Base-by-base conservation (phyloP, 495 filamentous ascomycete genomes). In the Clavariopsis aquatica region DNA sequence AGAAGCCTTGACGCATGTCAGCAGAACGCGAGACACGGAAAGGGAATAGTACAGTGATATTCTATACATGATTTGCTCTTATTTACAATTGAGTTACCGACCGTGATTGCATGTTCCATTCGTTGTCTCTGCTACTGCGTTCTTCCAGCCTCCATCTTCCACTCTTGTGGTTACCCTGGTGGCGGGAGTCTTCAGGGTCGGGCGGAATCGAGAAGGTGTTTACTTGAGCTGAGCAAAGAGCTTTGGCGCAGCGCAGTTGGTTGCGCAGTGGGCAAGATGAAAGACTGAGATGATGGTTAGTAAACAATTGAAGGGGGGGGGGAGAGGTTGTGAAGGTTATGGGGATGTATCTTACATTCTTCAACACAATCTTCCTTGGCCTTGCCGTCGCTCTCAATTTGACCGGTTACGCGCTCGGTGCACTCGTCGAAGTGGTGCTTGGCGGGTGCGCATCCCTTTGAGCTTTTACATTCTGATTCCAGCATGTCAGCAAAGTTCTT, bases 391-490 rank as follows among this genome's bases (percentile, higher is more conserved):
- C 89, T 84, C 69, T 92, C 85, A 68, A 85, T 78, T 75, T 89
- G 85, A 70, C 77, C 78, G 60, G 87, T 93, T 68, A 97, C 94
- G 69, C 94, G 91, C 81, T 96, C 92, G 71, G 91, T 90, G 76
- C 94, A 98, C 78, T 96, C 92, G 65, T 97, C 93, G 78, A 86
- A 98, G 83, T 98, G 94, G 84, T 98, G 93, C 85, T 97, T 98
- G 69, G 84, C 83, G 28, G 89, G 87, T 49, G 86, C 81, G 80
- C 94, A 98, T 78, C 89, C 79, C 73, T 89, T 84, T 60, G 92
- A 90, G 73, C 90, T 82, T 76, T 83, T 83, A 82, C 95, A 98
- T 69, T 96, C 95, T 98, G 78, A 71, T 29, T 10, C 19, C 20
- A 36, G 1, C 22, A 62, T 29, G 60, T 27, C 6, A n/a, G 55